Evolutionary conservation across 2,329 filamentous ascomycete genomes (phyloP).

Genomic region (Aspergillus aculeatus): DNA sequence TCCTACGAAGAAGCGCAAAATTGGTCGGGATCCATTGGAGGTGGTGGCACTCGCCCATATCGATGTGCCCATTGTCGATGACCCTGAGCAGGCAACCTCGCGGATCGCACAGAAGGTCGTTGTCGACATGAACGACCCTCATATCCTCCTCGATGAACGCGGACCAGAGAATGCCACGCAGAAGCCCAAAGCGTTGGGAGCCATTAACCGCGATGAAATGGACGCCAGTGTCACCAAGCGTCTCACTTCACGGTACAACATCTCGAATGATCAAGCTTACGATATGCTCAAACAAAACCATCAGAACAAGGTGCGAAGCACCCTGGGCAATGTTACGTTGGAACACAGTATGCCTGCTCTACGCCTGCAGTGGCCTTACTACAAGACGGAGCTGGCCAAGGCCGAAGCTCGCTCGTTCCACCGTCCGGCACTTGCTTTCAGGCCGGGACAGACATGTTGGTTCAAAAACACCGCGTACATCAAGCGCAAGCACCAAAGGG

Average conservation of each 20-base stretch:
- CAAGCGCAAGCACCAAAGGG: slow-evolving; percentile 81
- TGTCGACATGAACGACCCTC: slow-evolving; percentile 83
- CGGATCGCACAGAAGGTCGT: slow-evolving; percentile 74
- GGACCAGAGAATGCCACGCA: slow-evolving; percentile 64
- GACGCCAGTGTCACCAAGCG: slow-evolving; percentile 70
- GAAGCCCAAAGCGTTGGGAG: slow-evolving; percentile 39
- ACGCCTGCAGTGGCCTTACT: slow-evolving; percentile 93
- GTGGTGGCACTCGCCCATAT: slow-evolving; percentile 56
- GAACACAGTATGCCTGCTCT: slow-evolving; percentile 92
- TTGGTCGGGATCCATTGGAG: slow-evolving; percentile 45
- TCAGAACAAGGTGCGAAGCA: slow-evolving; percentile 91
- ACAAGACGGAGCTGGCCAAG: slow-evolving; percentile 76
- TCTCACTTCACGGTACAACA: slow-evolving; percentile 82
- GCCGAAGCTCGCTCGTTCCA: slow-evolving; percentile 80
- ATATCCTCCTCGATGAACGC: slow-evolving; percentile 77
- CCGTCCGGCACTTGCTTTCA: slow-evolving; percentile 73
- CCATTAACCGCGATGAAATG: slow-evolving; percentile 55
- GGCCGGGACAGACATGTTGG: slow-evolving; percentile 65
- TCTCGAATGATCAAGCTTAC: slow-evolving; percentile 94
- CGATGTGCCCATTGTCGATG: slow-evolving; percentile 70
- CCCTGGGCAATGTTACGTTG: slow-evolving; percentile 84
- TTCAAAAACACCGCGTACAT: slow-evolving; percentile 70
- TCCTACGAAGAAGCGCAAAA: slow-evolving; percentile 66
- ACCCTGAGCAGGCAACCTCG: slow-evolving; percentile 72
- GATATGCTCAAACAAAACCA: slow-evolving; percentile 95